A percentile compares a stretch with the other conserved stretches of the same genome.
phyloP scores from a whole-genome alignment of 2,329 filamentous ascomycete species.

The Talaromyces amestolkiae region DNA sequence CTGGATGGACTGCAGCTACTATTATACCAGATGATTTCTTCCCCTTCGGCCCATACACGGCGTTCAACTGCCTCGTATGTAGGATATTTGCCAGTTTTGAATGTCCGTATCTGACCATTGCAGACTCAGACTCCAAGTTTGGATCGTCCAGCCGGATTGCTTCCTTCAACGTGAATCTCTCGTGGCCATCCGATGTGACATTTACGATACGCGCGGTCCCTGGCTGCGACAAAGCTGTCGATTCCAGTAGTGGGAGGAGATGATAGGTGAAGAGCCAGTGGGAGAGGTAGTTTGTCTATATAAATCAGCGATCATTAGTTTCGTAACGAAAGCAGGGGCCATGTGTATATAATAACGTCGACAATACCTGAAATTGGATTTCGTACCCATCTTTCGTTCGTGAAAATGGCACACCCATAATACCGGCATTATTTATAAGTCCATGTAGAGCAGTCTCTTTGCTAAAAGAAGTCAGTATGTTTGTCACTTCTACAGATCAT shows the following conservation, averaged over 20 bases:
- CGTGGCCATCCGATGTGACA: slow-evolving; percentile 2
- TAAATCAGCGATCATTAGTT: background rate
- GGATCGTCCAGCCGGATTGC: background rate
- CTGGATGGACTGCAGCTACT: background rate
- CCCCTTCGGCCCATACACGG: background rate
- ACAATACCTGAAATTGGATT: slow-evolving; percentile 29
- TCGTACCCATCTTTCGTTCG: slow-evolving; percentile 39
- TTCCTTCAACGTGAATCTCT: background rate
- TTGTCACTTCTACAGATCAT: background rate
- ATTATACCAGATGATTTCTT: background rate
- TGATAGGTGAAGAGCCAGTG: slow-evolving; percentile 45
- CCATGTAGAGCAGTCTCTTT: slow-evolving; percentile 34
- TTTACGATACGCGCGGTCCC: slow-evolving; percentile 1
- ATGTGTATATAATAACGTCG: slow-evolving; percentile 24
- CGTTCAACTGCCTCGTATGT: background rate
- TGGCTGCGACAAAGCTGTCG: slow-evolving; percentile 27
- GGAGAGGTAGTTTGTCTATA: slow-evolving; percentile 42
- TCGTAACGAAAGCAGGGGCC: background rate
- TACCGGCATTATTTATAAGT: slow-evolving; percentile 27
- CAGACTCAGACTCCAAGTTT: background rate
- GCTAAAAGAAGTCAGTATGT: slow-evolving; percentile 24
- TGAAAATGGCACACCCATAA: slow-evolving; percentile 30
- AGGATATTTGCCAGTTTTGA: slow-evolving; percentile 9
- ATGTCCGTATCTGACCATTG: background rate
- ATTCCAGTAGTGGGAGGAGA: slow-evolving; percentile 38